These are phyloP conservation scores for Coniochaeta sp. DNA, from an alignment of 2,329 filamentous ascomycete genomes.

Conservation along the genomic window DNA sequence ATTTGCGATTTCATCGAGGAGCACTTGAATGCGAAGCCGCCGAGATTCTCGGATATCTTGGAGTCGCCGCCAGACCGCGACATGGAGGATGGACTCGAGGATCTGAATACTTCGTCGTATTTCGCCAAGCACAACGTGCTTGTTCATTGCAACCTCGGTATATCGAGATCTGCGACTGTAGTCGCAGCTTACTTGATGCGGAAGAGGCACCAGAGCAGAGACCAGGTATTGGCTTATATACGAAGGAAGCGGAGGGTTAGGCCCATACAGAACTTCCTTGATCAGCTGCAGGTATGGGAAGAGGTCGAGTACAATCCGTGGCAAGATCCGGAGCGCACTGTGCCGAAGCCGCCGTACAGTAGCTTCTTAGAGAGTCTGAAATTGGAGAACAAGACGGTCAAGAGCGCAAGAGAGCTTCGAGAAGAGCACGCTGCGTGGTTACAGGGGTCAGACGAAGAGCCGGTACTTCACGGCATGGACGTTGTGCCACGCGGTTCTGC, in stretches of 20 bases:
- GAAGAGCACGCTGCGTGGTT: too few relatives aligned
- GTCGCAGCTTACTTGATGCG: constrained; percentile 16
- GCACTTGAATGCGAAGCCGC: not conserved
- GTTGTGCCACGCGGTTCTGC: too few relatives aligned
- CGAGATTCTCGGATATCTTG: not conserved
- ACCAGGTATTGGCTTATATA: constrained; percentile 5
- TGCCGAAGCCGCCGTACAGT: constrained; percentile 2
- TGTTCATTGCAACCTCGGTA: constrained; percentile 18
- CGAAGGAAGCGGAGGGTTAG: constrained; percentile 6
- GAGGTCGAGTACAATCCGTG: constrained; percentile 11
- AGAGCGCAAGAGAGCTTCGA: too few relatives aligned
- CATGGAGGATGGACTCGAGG: not conserved
- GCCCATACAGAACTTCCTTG: constrained; percentile 13
- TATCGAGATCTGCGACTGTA: constrained; percentile 12
- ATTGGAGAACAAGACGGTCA: not conserved
- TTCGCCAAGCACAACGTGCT: constrained; percentile 7
- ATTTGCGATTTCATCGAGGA: constrained; percentile 15
- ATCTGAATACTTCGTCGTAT: not conserved
- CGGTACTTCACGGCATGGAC: too few relatives aligned
- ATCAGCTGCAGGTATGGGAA: constrained; percentile 15
- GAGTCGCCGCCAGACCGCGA: not conserved
- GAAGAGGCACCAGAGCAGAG: constrained; percentile 2
- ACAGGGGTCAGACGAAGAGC: too few relatives aligned
- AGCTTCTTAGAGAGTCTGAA: not conserved
- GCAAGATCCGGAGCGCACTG: constrained; percentile 7